Evolutionary conservation across 768 basidiomycete genomes (phyloP), one percentile per base, ranked within the genome.

Genomic region (Bullera alba): DNA sequence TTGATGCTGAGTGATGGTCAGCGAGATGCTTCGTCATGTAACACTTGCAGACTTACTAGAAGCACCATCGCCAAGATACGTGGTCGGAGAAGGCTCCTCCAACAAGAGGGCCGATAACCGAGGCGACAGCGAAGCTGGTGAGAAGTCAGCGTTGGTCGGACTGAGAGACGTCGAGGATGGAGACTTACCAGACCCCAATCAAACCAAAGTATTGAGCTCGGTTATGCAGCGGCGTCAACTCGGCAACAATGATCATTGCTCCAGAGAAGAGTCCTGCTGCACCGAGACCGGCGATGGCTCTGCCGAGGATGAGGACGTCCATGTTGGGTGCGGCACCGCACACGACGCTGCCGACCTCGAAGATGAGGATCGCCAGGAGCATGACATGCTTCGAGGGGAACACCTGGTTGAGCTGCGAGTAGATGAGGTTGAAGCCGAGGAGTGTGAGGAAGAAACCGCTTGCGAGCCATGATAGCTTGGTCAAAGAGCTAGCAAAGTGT

Each of bases 11-110:
- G 26, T 14, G 10, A 30, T 16, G 48, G 3, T 17, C 14, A 30
- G 8, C 8, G 17, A 4, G 22, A 25, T 2, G n/a, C 36, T 44
- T 5, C 48, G 65, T n/a, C 8, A 39, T 10, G 19, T 39, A 34
- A 34, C n/a, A n/a, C 12, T 14, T 22, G 38, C 8, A 39, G 12
- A 39, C 38, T 39, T 22, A 39, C 38, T 76, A 78, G 63, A 78
- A 78, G 39, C 75, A 59, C 77, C 77, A 78, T 54, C 77, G 63
- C 78, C 77, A 79, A 5, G 70, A 41, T 6, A 74, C 56, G 35
- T 77, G 70, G 54, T 76, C 74, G 3, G 77, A 74, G 43, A 79
- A 70, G 30, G 76, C 60, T 19, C 78, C 78, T 5, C 78, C 78
- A 4, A 79, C 53, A 12, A 79, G 70, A 2, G 78, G 78, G 1